Base-by-base conservation (phyloP, 352 stramenopile genomes). In the Pythium scleroteichum region DNA sequence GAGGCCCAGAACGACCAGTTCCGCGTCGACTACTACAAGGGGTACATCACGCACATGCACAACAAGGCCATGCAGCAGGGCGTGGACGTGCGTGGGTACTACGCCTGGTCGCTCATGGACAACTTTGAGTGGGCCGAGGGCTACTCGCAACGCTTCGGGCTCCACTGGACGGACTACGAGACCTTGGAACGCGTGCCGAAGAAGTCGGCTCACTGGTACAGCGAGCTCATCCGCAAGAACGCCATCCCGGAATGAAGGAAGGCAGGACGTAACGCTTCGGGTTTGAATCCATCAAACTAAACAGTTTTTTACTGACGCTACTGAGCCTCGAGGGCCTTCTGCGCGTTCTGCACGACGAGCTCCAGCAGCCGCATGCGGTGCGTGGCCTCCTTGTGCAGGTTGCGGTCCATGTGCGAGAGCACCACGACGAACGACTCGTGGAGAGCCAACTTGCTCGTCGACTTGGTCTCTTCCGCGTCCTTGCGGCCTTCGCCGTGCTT, bases 91-190 rank as follows among this genome's bases (percentile, higher is more conserved):
- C 75, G 75, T 24, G 88, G 85, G 8, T 98, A 97, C 64, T 96
- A 94, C 69, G 87, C 85, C 17, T 98, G 92, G 91, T 90, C 75
- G 35, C 83, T 98, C 26, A 68, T 98, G 50, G 93, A 98, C 66
- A 98, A 98, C 38, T 98, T 96, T 68, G 94, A 99, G 66, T 98
- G 95, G 95, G 76, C 90, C 27, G 66, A 67, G 17, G 75, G 75
- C 42, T 86, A 78, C 60, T 68, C 50, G n/a, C n/a, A n/a, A n/a
- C n/a, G n/a, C n/a, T n/a, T n/a, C n/a, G n/a, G n/a, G n/a, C n/a
- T n/a, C n/a, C n/a, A n/a, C n/a, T n/a, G n/a, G n/a, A n/a, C n/a
- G n/a, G n/a, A n/a, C n/a, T n/a, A n/a, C n/a, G n/a, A n/a, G n/a
- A n/a, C n/a, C n/a, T n/a, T n/a, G n/a, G n/a, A n/a, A n/a, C n/a